phyloP scores from a whole-genome alignment of 345 rosid genomes.

The Jatropha curcas region DNA sequence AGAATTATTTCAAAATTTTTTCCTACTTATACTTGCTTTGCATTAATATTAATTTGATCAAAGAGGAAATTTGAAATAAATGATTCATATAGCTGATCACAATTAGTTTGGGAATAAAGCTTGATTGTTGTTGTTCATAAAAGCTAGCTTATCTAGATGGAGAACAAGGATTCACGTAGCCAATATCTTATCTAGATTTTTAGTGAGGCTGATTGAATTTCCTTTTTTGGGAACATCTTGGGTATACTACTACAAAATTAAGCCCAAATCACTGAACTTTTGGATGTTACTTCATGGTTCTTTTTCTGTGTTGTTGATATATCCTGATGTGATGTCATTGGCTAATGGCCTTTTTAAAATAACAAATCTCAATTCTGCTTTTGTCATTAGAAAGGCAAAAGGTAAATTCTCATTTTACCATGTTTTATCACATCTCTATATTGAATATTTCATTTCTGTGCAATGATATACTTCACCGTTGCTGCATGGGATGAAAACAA shows the following conservation, averaged over 20 bases:
- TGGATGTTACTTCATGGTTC: background rate
- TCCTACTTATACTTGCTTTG: too few species aligned
- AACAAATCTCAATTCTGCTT: background rate
- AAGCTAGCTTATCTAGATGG: background rate
- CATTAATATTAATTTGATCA: too few species aligned
- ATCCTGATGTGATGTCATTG: background rate
- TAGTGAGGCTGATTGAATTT: too few species aligned
- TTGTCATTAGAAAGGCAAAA: background rate
- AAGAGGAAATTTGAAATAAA: too few species aligned
- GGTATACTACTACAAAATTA: background rate
- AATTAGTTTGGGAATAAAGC: too few species aligned
- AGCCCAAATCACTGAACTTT: background rate
- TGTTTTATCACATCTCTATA: slow-evolving; percentile 1
- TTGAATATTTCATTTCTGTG: background rate
- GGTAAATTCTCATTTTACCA: background rate
- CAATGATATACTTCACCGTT: background rate
- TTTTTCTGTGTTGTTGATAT: background rate
- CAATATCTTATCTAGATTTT: background rate
- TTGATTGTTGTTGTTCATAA: too few species aligned
- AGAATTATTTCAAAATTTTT: too few species aligned
- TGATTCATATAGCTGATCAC: too few species aligned
- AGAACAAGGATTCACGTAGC: background rate
- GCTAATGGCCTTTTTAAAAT: background rate
- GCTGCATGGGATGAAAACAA: background rate
- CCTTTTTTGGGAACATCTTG: background rate